phyloP scores from a whole-genome alignment of 257 asterid genomes.

The Solanum clarkiae region DNA sequence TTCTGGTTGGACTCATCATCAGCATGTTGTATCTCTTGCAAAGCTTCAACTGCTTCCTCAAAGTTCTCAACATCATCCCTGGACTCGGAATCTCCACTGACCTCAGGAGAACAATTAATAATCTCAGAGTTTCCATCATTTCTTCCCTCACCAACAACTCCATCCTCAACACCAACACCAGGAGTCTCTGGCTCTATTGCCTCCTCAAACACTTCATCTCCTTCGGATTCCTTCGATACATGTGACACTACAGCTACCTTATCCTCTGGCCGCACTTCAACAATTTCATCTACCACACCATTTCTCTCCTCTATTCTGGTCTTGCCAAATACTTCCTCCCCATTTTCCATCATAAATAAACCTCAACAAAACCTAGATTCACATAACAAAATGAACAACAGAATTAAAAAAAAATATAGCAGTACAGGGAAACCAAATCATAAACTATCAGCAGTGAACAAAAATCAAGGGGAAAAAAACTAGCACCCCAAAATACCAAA shows the following conservation, averaged over 20 bases:
- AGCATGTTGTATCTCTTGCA: constrained; percentile 4
- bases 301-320: constrained; percentile 25
- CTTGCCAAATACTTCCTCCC: constrained; percentile 25
- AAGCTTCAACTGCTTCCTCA: constrained; percentile 29
- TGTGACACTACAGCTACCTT: constrained; percentile 14
- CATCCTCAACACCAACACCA: constrained; percentile 6
- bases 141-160: background rate
- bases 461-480: background rate
- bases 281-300: constrained; percentile 14
- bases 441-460: background rate
- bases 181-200: constrained; percentile 29
- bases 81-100: constrained; percentile 3
- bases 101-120: constrained; percentile 6
- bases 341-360: constrained; percentile 55
- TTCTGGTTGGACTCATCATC: constrained; percentile 11
- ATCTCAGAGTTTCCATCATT: constrained; percentile 10
- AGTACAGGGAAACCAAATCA: background rate
- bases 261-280: constrained; percentile 13
- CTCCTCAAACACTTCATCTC: constrained; percentile 38
- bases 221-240: constrained; percentile 26
- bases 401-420: background rate
- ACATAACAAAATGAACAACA: constrained; percentile 1
- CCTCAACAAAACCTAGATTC: constrained; percentile 23
- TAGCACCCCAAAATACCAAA: background rate
- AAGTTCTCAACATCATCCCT: constrained; percentile 19